These are phyloP conservation scores for Ustilago esculenta DNA, from an alignment of 1,284 basidiomycete genomes.

Conservation along the genomic window DNA sequence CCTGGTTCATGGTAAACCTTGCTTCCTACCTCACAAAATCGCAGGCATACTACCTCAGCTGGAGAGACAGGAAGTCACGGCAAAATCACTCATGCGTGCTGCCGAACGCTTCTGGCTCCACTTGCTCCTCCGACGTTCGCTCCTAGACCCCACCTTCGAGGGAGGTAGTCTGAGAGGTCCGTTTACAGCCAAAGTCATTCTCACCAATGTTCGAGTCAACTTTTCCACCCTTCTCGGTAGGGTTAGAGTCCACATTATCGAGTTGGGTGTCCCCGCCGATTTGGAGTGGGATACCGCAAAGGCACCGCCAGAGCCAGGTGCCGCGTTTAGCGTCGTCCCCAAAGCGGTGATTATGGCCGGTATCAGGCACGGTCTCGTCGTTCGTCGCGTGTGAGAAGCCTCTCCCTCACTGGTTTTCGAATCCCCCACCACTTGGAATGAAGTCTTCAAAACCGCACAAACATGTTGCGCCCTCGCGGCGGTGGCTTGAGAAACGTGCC, in stretches of 20 bases:
- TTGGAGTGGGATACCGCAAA: slow-evolving; percentile 30
- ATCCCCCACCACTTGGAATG: too few relatives aligned
- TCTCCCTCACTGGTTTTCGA: background rate
- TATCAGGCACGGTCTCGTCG: slow-evolving; percentile 21
- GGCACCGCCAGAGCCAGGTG: slow-evolving; percentile 9
- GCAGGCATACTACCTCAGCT: slow-evolving; percentile 31
- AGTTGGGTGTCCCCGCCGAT: slow-evolving; percentile 38
- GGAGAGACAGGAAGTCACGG: slow-evolving; percentile 43
- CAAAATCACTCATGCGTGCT: slow-evolving; percentile 31
- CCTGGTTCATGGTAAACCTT: slow-evolving; percentile 66
- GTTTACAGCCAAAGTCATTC: slow-evolving; percentile 25
- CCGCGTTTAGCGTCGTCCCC: slow-evolving; percentile 19
- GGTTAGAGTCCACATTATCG: slow-evolving; percentile 38
- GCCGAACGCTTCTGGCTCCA: slow-evolving; percentile 47
- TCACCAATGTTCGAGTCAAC: slow-evolving; percentile 42
- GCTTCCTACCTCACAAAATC: slow-evolving; percentile 12
- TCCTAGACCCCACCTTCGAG: slow-evolving; percentile 2
- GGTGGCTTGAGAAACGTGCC: too few relatives aligned
- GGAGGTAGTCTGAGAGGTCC: slow-evolving; percentile 5
- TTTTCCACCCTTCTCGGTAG: slow-evolving; percentile 12
- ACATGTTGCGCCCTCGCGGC: too few relatives aligned
- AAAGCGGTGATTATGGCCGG: slow-evolving; percentile 31
- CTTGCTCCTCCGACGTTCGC: slow-evolving; percentile 19
- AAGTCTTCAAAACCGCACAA: too few relatives aligned
- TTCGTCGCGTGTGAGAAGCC: slow-evolving; percentile 17